Base-by-base conservation (phyloP, 805 yeast genomes). In the Komagataella kurtzmanii region DNA sequence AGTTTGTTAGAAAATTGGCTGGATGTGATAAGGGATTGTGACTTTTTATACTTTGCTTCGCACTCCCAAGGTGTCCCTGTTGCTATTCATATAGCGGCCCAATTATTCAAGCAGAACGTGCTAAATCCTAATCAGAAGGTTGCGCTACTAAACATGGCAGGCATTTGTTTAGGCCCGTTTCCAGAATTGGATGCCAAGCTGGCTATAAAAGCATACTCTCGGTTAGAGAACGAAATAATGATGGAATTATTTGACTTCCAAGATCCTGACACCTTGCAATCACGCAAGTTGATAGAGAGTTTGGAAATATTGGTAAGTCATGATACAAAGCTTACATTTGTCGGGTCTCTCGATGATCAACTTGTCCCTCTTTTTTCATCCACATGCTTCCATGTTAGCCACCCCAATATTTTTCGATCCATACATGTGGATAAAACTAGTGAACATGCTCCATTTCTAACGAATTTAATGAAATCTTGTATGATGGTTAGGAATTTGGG, bases 51-150 rank as follows among this genome's bases (percentile, higher is more conserved):
- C 59, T 76, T 90, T 55, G 95, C 96, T 0, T 79, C 95, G 0
- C 97, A 90, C 65, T 88, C 97, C 0, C 97, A 89, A 65, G 96
- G 97, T 1, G 86, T 91, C 49, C 95, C 95, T 1, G 95, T 93
- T 0, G 80, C 96, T 0, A 81, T 88, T 1, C 84, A 88, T 50
- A 63, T 91, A 8, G 49, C 47, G 7, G 72, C 72, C 51, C 68
- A 54, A 21, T 36, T 55, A 17, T 17, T 48, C 6, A 45, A 47
- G 52, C 21, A 12, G 18, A 19, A 48, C 19, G 17, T 44, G 50
- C 10, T 50, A 21, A 30, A 44, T 44, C 5, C 18, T 7, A 30
- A 65, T 50, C 70, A 71, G 50, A 66, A 81, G 47, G 71, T 89
- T n/a, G 90, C 95, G 0, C 66, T 91, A 46, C 69, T 93, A 46